These are phyloP conservation scores for Pseudisothecium myosuroides DNA, from an alignment of 225 moss, liverwort and hornwort genomes.

Conservation along the genomic window DNA sequence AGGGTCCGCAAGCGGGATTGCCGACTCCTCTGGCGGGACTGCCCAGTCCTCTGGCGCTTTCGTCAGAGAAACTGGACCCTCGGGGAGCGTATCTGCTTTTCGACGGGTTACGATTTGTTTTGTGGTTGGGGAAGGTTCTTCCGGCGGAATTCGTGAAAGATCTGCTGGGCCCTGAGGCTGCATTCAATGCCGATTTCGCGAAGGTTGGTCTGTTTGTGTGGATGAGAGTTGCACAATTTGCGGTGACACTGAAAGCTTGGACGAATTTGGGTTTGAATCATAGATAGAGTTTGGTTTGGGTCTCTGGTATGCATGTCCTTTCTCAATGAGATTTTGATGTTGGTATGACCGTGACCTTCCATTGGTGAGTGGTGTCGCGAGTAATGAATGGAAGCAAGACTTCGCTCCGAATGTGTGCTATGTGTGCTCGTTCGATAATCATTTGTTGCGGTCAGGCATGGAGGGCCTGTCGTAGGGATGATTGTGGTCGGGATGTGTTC, in stretches of 20 bases:
- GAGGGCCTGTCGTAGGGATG: background rate
- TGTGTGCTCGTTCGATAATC: background rate
- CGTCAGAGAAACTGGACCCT: constrained; percentile 71
- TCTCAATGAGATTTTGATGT: background rate
- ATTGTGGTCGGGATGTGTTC: background rate
- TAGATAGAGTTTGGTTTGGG: background rate
- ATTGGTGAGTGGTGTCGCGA: background rate
- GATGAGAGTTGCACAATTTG: background rate
- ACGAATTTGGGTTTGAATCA: background rate
- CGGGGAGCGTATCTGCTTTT: constrained; percentile 69
- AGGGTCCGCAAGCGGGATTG: constrained; percentile 45
- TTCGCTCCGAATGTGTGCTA: background rate
- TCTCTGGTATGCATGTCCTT: background rate
- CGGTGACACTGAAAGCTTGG: background rate
- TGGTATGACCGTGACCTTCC: background rate
- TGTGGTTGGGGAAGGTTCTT: constrained; percentile 87
- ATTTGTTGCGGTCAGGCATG: background rate
- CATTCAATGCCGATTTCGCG: constrained; percentile 41
- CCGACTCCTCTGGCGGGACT: constrained; percentile 20
- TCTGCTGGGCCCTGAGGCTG: constrained; percentile 67
- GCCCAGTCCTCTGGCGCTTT: constrained; percentile 36
- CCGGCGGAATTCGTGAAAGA: constrained; percentile 63
- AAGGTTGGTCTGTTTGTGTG: constrained; percentile 34
- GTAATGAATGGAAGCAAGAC: background rate
- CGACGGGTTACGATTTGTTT: constrained; percentile 71